These are phyloP conservation scores for Diplodia scrobiculata DNA, from an alignment of 2,329 filamentous ascomycete species.

Conservation along the genomic window DNA sequence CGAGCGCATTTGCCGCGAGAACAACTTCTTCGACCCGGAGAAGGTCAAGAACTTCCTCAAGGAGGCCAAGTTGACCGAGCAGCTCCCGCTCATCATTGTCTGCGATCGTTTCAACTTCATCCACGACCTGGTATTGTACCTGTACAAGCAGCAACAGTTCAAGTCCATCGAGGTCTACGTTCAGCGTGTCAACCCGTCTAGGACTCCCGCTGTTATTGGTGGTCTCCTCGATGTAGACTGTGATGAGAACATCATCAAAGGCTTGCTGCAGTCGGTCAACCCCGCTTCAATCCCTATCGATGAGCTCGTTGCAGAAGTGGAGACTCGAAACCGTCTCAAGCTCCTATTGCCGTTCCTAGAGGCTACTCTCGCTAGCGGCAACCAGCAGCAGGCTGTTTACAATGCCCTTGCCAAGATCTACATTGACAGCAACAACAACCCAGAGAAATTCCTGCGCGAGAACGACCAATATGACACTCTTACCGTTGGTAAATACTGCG, in stretches of 20 bases:
- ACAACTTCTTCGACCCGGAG: slow-evolving; percentile 81
- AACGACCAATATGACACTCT: slow-evolving; percentile 96
- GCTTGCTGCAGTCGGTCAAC: slow-evolving; percentile 80
- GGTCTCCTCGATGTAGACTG: slow-evolving; percentile 95
- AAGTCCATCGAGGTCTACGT: slow-evolving; percentile 98
- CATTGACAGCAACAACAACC: slow-evolving; percentile 97
- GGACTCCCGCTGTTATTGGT: slow-evolving; percentile 90
- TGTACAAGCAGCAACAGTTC: slow-evolving; percentile 99
- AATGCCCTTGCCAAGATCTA: slow-evolving; percentile 99
- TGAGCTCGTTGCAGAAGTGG: slow-evolving; percentile 91
- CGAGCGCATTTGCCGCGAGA: slow-evolving; percentile 94
- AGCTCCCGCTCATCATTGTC: slow-evolving; percentile 94
- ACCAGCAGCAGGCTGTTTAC: slow-evolving; percentile 94
- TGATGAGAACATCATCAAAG: slow-evolving; percentile 94
- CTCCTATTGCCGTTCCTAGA: slow-evolving; percentile 94
- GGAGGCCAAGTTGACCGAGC: slow-evolving; percentile 87
- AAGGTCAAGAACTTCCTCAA: slow-evolving; percentile 99
- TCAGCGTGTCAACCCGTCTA: slow-evolving; percentile 88
- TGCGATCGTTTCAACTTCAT: slow-evolving; percentile 99
- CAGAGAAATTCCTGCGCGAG: slow-evolving; percentile 94
- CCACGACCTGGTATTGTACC: slow-evolving; percentile 90
- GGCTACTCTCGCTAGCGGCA: slow-evolving; percentile 81
- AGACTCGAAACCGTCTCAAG: slow-evolving; percentile 92
- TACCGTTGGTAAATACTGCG: slow-evolving; percentile 93
- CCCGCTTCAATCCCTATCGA: slow-evolving; percentile 87